Percentiles rank a stretch among this genome's conserved stretches.
These are phyloP conservation scores for Xanthoconium separans DNA, from an alignment of 1,284 basidiomycete species.

Conservation along the genomic window DNA sequence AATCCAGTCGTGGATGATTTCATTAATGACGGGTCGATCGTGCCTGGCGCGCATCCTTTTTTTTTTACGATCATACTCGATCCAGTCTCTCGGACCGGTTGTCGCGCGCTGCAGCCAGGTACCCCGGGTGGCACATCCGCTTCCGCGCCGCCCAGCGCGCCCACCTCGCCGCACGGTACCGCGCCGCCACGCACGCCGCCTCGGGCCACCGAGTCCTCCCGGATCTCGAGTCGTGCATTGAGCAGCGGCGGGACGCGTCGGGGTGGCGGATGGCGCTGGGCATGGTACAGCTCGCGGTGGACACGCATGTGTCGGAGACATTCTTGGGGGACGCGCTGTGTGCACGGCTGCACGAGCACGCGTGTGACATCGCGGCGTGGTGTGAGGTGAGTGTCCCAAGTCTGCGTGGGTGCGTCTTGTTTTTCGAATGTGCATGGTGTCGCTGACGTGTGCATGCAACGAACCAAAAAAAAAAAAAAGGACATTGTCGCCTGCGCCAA, in stretches of 20 bases:
- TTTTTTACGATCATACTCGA: background rate
- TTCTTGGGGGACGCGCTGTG: slow-evolving; percentile 27
- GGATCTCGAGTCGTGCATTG: slow-evolving; percentile 46
- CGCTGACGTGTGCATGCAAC: too few species aligned
- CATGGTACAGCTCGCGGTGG: slow-evolving; percentile 53
- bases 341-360: slow-evolving; percentile 21
- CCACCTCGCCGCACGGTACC: slow-evolving; percentile 25
- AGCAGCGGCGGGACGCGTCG: slow-evolving; percentile 44
- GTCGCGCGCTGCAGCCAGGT: slow-evolving; percentile 23
- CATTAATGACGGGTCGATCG: slow-evolving; percentile 8
- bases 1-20: slow-evolving; percentile 3
- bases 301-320: slow-evolving; percentile 40
- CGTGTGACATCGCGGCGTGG: slow-evolving; percentile 30
- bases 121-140: slow-evolving; percentile 28
- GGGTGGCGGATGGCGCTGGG: slow-evolving; percentile 52
- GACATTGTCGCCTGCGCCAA: slow-evolving; percentile 31
- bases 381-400: slow-evolving; percentile 24
- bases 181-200: slow-evolving; percentile 2
- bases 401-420: too few species aligned
- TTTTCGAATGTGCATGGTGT: too few species aligned
- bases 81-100: slow-evolving; percentile 28
- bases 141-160: slow-evolving; percentile 37
- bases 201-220: slow-evolving; percentile 29
- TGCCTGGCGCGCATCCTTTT: slow-evolving; percentile 1
- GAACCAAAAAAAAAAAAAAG: slow-evolving; percentile 16